phyloP scores from a whole-genome alignment of 805 yeast genomes.

The Candida fluviatilis region DNA sequence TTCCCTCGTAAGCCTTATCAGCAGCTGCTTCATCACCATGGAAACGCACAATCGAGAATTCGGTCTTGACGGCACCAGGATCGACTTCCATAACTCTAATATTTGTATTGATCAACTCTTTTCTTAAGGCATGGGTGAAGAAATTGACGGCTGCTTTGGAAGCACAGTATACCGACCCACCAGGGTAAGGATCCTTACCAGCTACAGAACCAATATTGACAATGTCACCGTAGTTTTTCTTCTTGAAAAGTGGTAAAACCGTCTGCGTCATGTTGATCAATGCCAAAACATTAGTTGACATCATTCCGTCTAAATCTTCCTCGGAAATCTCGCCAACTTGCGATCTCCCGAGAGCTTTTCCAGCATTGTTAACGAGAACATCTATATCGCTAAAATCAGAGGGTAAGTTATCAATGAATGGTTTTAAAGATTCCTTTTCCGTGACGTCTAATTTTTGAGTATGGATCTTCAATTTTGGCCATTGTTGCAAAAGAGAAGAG shows the following conservation, averaged over 20 bases:
- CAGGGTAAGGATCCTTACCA: constrained; percentile 36
- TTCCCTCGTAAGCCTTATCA: constrained; percentile 30
- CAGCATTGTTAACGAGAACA: constrained; percentile 36
- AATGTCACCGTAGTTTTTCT: constrained; percentile 32
- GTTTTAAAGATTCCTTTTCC: constrained; percentile 19
- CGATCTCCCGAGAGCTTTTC: constrained; percentile 34
- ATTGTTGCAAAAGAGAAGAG: constrained; percentile 18
- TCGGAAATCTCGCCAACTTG: constrained; percentile 27
- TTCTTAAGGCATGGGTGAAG: constrained; percentile 31
- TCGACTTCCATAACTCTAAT: constrained; percentile 37
- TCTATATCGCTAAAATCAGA: constrained; percentile 33
- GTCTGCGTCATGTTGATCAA: constrained; percentile 34
- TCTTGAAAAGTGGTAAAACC: constrained; percentile 32
- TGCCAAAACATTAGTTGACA: constrained; percentile 35
- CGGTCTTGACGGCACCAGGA: constrained; percentile 40
- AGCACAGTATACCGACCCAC: constrained; percentile 37
- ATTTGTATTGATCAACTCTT: constrained; percentile 31
- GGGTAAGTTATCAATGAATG: constrained; percentile 28
- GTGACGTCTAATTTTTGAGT: constrained; percentile 31
- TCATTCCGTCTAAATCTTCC: constrained; percentile 32
- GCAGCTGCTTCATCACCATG: constrained; percentile 30
- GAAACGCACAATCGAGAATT: constrained; percentile 33
- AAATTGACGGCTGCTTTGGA: constrained; percentile 34
- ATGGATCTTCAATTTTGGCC: constrained; percentile 25
- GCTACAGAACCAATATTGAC: constrained; percentile 37